Percentiles rank a stretch among this genome's conserved stretches.
phyloP scores from a whole-genome alignment of 768 basidiomycete genomes.

The Boletellus ananas region DNA sequence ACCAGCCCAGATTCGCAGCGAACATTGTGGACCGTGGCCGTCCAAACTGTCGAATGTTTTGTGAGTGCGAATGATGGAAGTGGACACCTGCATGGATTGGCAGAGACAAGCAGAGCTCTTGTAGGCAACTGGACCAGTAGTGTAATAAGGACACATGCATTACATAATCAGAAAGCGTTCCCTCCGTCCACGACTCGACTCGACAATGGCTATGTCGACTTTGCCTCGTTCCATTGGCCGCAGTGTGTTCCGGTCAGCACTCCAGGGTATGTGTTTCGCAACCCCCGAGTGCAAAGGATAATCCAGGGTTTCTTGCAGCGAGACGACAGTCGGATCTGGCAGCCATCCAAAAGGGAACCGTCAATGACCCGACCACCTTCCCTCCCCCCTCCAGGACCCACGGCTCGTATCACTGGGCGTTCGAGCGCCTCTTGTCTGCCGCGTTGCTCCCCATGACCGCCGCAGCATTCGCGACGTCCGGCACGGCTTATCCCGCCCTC shows the following conservation, averaged over 20 bases:
- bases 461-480: conserved; percentile 78
- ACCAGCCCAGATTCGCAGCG: too few species aligned
- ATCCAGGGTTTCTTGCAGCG: conserved; percentile 25
- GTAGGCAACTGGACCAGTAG: too few species aligned
- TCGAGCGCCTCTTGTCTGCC: conserved; percentile 89
- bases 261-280: conserved; percentile 35
- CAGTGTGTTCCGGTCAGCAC: conserved; percentile 36
- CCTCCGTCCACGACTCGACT: too few species aligned
- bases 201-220: conserved; percentile 49
- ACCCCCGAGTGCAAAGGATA: background rate
- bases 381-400: conserved; percentile 76
- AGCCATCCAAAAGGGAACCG: conserved; percentile 89
- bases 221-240: conserved; percentile 46
- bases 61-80: too few species aligned
- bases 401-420: conserved; percentile 91
- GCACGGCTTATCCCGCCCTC: conserved; percentile 73
- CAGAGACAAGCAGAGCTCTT: too few species aligned
- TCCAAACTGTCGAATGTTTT: too few species aligned
- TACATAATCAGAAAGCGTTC: too few species aligned
- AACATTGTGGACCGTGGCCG: too few species aligned
- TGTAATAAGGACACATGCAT: too few species aligned
- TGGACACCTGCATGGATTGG: too few species aligned
- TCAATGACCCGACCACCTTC: conserved; percentile 93
- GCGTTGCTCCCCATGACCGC: conserved; percentile 86
- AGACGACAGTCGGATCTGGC: conserved; percentile 35